These are phyloP conservation scores for Calonectria naviculata DNA, from an alignment of 2,329 filamentous ascomycete species.

Conservation along the genomic window DNA sequence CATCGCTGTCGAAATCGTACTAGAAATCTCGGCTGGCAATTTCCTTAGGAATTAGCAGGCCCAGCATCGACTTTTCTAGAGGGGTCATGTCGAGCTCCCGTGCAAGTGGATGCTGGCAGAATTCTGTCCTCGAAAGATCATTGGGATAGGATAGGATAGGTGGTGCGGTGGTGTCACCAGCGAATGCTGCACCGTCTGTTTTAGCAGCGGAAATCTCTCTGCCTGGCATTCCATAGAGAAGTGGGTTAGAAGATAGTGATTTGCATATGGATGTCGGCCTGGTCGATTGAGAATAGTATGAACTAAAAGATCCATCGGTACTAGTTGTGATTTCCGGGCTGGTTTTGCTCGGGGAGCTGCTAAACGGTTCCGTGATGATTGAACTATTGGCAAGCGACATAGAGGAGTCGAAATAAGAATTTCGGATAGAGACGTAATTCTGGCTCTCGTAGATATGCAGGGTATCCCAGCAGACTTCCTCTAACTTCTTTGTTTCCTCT, in stretches of 20 bases:
- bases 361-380: constrained; percentile 12
- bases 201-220: constrained; percentile 51
- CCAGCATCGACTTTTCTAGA: constrained; percentile 44
- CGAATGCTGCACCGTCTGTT: constrained; percentile 50
- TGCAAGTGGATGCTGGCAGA: constrained; percentile 51
- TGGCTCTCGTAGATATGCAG: constrained; percentile 32
- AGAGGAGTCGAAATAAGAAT: constrained; percentile 16
- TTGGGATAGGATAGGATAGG: constrained; percentile 47
- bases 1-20: constrained; percentile 51
- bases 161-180: constrained; percentile 42
- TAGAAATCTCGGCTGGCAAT: constrained; percentile 48
- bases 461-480: constrained; percentile 42
- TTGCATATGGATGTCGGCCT: constrained; percentile 4
- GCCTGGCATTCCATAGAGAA: constrained; percentile 51
- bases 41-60: constrained; percentile 49
- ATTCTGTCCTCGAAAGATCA: constrained; percentile 47
- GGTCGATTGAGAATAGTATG: background rate
- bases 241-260: constrained; percentile 52
- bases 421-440: constrained; percentile 4
- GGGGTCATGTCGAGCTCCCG: constrained; percentile 41
- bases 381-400: constrained; percentile 20
- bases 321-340: constrained; percentile 22
- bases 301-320: constrained; percentile 12
- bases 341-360: constrained; percentile 5
- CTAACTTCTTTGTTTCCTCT: constrained; percentile 48